Evolutionary conservation across 73 alveolate species (phyloP).

Genomic region (Symbiodinium natans): DNA sequence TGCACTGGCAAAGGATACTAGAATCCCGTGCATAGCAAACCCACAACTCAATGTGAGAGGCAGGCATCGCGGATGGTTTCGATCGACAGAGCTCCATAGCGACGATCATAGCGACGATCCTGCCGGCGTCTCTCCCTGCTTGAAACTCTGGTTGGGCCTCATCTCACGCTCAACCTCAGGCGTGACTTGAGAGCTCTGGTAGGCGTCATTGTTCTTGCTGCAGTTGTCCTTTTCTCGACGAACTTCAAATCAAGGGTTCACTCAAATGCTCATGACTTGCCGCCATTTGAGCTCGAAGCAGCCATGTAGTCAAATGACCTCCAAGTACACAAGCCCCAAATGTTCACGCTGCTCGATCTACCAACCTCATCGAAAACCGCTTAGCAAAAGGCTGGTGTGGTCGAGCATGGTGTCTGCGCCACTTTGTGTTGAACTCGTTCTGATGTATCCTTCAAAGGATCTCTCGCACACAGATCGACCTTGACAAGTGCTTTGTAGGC

Average conservation of each 20-base stretch:
- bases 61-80: conserved; percentile 11
- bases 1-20: too few species aligned
- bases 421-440: conserved; percentile 66
- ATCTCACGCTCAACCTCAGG: too few species aligned
- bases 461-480: too few species aligned
- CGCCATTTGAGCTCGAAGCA: background rate
- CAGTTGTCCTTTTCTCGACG: background rate
- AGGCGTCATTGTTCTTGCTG: conserved; percentile 32
- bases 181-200: conserved; percentile 35
- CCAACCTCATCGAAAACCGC: too few species aligned
- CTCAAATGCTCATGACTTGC: background rate
- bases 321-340: too few species aligned
- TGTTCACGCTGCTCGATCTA: too few species aligned
- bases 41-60: background rate
- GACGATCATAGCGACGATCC: conserved; percentile 35
- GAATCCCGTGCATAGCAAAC: background rate
- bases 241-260: background rate
- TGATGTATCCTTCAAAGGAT: conserved; percentile 34
- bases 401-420: conserved; percentile 76
- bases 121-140: background rate
- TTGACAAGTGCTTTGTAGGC: too few species aligned
- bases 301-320: conserved; percentile 77
- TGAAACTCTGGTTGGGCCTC: too few species aligned
- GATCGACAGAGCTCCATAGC: conserved; percentile 11
- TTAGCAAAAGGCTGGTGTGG: conserved; percentile 10